Base-by-base conservation (phyloP, 2,329 filamentous ascomycete genomes). In the Colletotrichum plurivorum region DNA sequence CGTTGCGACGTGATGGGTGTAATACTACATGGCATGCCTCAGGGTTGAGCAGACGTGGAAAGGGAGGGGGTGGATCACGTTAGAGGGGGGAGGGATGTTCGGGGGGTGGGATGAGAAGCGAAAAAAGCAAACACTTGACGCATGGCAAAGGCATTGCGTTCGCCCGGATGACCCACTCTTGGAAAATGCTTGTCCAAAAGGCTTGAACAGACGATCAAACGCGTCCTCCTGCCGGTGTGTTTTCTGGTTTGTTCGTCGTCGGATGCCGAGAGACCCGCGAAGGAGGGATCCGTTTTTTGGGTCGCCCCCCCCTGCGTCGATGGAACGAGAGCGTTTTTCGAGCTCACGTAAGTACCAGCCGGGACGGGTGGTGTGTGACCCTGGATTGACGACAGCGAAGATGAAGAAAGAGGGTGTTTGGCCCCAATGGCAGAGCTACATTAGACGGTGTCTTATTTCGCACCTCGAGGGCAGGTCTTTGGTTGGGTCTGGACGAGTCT, bases 121-220 rank as follows among this genome's bases (percentile, higher is more conserved):
- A 5, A 25, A 22, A 25, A 36, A 36, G 10, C 31, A 36, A 9
- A 10, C 31, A 36, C 31, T 36, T 9, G 31, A 36, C 8, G 31
- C 31, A 36, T 10, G 31, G 31, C 31, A 36, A 36, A 10, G 31
- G 22, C 22, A 25, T 25, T 25, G 22, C 31, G 51, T 13, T 53
- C 43, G 20, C 45, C 49, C 20, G 59, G 49, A 20, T 39, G 39
- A 51, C 39, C 60, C 53, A 55, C 60, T 63, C 25, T 16, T 62
- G 48, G 43, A 25, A 55, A 69, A 65, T 65, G 66, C 62, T 69
- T 60, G 49, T 66, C 41, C 31, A 45, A 54, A 54, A 69, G 49
- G 66, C 66, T 69, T 69, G 55, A 51, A 55, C 27, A 45, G 55
- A 59, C 66, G 61, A 69, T 69, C 62, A 69, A 60, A 60, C 66